Evolutionary conservation across 2,329 filamentous ascomycete genomes (phyloP), one percentile per base, ranked within the genome.

Genomic region (Colletotrichum cuscutae): DNA sequence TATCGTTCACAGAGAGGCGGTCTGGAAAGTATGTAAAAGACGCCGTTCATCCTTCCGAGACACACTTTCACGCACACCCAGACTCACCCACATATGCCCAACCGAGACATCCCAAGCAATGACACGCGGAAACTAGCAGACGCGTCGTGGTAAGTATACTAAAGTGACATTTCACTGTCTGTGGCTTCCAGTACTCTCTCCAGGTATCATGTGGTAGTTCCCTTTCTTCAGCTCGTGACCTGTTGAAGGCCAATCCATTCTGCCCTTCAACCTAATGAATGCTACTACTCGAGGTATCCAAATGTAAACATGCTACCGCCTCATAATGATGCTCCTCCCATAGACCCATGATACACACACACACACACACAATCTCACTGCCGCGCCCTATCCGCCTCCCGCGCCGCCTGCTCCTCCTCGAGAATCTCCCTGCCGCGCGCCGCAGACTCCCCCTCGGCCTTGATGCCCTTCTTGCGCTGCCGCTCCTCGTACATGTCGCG

Each of bases 401-500:
- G 86, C 56, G 77, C 77, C 49, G 84, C 82, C 81, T 91, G 88
- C 78, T 89, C 86, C 77, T 88, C 89, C 79, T 92, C 91, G 65
- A 92, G 78, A 28, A 87, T 80, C 83, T 95, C 92, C 72, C 90
- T 85, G 76, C 89, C 82, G 72, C 88, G 87, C 54, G 90, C 89
- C 13, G 90, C 89, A 42, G 89, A 90, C 82, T 98, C 97, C 0
- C 90, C 89, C 60, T 92, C 88, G 0, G 92, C 92, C 85, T 99
- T 99, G 76, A 95, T 89, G 12, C 95, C 93, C 86, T 99, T 99
- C 77, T 93, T 91, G 65, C 94, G 88, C 86, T 99, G 97, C 73
- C 97, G 88, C 78, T 95, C 97, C 84, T 98, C 96, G 82, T 98
- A 99, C 80, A 94, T 89, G 72, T 93, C 92, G 42, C 95, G 89